phyloP scores from a whole-genome alignment of 2,329 filamentous ascomycete genomes.

The Neospermospora avenae region DNA sequence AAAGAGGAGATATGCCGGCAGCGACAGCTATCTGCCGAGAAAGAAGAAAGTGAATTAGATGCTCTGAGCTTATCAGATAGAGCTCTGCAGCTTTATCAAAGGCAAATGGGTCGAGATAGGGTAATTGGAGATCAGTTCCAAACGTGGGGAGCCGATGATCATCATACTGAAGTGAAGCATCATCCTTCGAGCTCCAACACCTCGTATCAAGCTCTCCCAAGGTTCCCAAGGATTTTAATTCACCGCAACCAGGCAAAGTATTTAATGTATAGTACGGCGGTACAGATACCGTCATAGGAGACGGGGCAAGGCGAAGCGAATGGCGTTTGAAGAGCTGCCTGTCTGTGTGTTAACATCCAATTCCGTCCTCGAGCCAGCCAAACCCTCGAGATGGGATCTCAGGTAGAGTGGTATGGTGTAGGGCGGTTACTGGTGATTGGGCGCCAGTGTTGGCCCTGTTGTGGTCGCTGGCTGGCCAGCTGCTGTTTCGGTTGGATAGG shows the following conservation, averaged over 20 bases:
- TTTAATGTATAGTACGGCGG: constrained; percentile 2
- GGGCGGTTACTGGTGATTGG: constrained; percentile 25
- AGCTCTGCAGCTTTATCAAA: no score
- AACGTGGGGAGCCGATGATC: constrained; percentile 13
- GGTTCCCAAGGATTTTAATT: background rate
- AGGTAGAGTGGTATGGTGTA: constrained; percentile 23
- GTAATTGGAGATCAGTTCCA: constrained; percentile 3
- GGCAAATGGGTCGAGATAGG: background rate
- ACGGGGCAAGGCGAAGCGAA: constrained; percentile 13
- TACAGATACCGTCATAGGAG: background rate
- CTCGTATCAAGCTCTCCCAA: background rate
- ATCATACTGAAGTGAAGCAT: constrained; percentile 22
- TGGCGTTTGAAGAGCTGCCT: constrained; percentile 7
- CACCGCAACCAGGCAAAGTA: background rate
- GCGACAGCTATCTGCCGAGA: constrained; percentile 3
- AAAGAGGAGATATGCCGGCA: background rate
- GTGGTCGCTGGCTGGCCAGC: background rate
- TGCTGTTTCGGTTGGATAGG: constrained; percentile 1
- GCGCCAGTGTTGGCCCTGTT: background rate
- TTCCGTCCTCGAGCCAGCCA: constrained; percentile 12
- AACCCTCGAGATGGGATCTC: background rate
- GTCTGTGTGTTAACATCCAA: constrained; percentile 4
- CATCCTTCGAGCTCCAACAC: background rate
- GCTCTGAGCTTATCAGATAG: constrained; percentile 19
- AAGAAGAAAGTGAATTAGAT: constrained; percentile 14